Percentiles rank a stretch among this genome's conserved stretches.
phyloP scores from a whole-genome alignment of 2,329 filamentous ascomycete genomes.

The Exophiala calicioides region DNA sequence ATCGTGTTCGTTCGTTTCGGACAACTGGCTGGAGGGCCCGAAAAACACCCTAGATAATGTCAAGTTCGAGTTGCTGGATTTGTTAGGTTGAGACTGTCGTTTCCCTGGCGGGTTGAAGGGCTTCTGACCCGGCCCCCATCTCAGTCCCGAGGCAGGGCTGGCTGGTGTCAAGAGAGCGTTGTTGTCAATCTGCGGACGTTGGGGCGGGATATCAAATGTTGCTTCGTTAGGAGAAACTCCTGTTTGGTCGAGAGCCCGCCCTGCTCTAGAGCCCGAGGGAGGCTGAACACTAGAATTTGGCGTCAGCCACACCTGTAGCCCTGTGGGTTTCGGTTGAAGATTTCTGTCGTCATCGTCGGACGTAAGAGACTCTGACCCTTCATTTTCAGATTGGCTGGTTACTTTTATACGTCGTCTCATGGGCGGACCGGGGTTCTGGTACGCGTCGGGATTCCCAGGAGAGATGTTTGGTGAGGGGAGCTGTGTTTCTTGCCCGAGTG shows the following conservation, averaged over 20 bases:
- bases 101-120: conserved; percentile 18
- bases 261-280: background rate
- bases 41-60: too few relatives aligned
- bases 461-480: conserved; percentile 16
- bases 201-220: background rate
- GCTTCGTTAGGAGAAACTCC: background rate
- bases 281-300: conserved; percentile 7
- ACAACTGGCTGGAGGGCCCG: too few relatives aligned
- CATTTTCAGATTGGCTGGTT: background rate
- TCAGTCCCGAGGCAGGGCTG: conserved; percentile 19
- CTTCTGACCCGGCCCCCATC: conserved; percentile 13
- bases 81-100: conserved; percentile 15
- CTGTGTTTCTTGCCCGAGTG: background rate
- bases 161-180: background rate
- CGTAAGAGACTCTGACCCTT: background rate
- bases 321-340: background rate
- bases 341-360: background rate
- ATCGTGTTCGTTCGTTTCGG: too few relatives aligned
- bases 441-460: background rate
- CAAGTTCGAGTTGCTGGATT: conserved; percentile 10
- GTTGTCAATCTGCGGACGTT: background rate
- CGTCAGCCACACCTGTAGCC: conserved; percentile 17
- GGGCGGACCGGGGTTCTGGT: conserved; percentile 26
- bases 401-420: conserved; percentile 10
- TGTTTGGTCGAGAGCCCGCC: too few relatives aligned